Evolutionary conservation across 352 stramenopile species (phyloP).

Genomic region (Aphanomyces euteiches): DNA sequence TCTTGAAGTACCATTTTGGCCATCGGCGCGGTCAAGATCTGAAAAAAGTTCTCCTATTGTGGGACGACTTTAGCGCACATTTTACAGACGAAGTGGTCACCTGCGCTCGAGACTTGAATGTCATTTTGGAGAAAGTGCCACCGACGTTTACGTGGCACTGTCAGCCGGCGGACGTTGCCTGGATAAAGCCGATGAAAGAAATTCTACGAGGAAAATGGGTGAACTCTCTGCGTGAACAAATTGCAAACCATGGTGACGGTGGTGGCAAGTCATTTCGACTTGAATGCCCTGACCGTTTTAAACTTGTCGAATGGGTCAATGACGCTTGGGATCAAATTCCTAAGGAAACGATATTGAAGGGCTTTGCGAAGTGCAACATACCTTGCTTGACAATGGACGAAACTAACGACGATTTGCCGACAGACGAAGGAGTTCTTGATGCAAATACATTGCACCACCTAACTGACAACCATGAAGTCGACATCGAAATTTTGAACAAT

Average conservation of each 20-base stretch:
- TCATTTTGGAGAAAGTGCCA: conserved; percentile 33
- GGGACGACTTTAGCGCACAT: conserved; percentile 37
- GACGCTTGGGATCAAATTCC: too few relatives aligned
- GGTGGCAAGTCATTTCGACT: too few relatives aligned
- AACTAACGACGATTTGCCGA: too few relatives aligned
- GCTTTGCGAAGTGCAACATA: too few relatives aligned
- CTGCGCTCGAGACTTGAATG: conserved; percentile 32
- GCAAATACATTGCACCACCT: too few relatives aligned
- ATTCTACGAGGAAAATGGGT: conserved; percentile 6
- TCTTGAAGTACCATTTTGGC: conserved; percentile 38
- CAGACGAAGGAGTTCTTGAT: too few relatives aligned
- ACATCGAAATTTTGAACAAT: too few relatives aligned
- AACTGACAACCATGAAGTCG: too few relatives aligned
- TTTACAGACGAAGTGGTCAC: conserved; percentile 35
- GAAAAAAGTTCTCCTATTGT: conserved; percentile 33
- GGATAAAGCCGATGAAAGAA: conserved; percentile 34
- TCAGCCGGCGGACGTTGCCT: conserved; percentile 34
- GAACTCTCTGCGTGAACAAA: not conserved
- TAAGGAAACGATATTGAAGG: too few relatives aligned
- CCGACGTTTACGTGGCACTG: conserved; percentile 29
- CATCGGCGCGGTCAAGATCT: conserved; percentile 1
- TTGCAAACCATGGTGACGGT: not conserved
- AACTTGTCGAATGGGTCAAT: too few relatives aligned
- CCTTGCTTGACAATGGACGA: too few relatives aligned
- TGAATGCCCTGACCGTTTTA: too few relatives aligned